These are phyloP conservation scores for Cardamine resedifolia DNA, from an alignment of 345 rosid species.

Conservation along the genomic window DNA sequence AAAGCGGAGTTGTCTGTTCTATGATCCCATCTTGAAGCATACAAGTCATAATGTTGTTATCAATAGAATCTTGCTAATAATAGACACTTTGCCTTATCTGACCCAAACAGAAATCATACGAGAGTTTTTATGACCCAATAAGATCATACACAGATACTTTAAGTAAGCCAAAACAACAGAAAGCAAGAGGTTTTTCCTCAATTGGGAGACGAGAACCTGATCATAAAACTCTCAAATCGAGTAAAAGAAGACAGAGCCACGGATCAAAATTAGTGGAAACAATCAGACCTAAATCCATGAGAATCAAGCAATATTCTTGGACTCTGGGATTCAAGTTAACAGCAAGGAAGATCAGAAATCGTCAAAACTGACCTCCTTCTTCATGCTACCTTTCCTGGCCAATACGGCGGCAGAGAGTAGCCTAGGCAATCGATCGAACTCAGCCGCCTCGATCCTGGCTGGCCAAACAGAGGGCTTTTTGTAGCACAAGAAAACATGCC, in stretches of 20 bases:
- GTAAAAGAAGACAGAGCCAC: neutral
- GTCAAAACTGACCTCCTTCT: constrained; percentile 50
- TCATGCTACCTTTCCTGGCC: constrained; percentile 65
- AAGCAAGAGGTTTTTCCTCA: neutral
- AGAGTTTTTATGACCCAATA: neutral
- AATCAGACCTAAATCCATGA: neutral
- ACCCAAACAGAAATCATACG: constrained; percentile 10
- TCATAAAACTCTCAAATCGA: neutral
- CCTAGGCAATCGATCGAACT: constrained; percentile 99
- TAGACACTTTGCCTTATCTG: constrained; percentile 3
- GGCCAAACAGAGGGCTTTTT: constrained; percentile 97
- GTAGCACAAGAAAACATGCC: constrained; percentile 92
- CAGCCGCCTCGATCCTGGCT: constrained; percentile 92
- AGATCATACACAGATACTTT: neutral
- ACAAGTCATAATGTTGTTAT: neutral
- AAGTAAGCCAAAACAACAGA: constrained; percentile 3
- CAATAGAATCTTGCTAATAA: constrained; percentile 8
- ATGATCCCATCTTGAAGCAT: neutral
- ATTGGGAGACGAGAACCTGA: neutral
- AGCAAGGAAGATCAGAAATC: constrained; percentile 1
- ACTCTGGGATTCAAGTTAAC: neutral
- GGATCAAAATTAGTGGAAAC: neutral
- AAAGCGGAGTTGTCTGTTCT: neutral
- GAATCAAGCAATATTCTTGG: neutral
- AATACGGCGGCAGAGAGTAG: constrained; percentile 75